Percentiles rank a stretch among this genome's conserved stretches.
These are phyloP conservation scores for Botryotinia globosa DNA, from an alignment of 2,329 filamentous ascomycete species.

Conservation along the genomic window DNA sequence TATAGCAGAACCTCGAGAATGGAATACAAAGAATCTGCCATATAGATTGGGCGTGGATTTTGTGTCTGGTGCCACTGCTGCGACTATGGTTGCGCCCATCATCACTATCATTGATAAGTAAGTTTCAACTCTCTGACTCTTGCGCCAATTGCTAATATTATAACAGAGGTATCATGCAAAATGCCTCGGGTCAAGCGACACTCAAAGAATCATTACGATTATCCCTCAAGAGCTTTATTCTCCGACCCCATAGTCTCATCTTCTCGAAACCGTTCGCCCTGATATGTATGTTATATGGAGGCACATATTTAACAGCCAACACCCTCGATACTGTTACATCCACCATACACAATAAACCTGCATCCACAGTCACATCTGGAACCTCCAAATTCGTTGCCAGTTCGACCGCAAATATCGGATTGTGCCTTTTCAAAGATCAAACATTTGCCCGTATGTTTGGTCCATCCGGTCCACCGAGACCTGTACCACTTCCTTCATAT, in stretches of 20 bases:
- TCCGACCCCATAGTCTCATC: conserved; percentile 60
- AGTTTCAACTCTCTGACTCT: conserved; percentile 26
- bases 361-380: conserved; percentile 67
- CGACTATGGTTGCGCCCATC: conserved; percentile 73
- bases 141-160: conserved; percentile 25
- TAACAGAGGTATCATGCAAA: conserved; percentile 72
- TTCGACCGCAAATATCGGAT: conserved; percentile 74
- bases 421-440: conserved; percentile 88
- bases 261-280: conserved; percentile 65
- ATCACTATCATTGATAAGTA: conserved; percentile 88
- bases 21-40: conserved; percentile 75
- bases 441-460: conserved; percentile 83
- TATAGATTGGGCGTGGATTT: conserved; percentile 66
- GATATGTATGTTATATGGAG: conserved; percentile 74
- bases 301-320: conserved; percentile 89
- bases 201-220: conserved; percentile 57
- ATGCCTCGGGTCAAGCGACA: conserved; percentile 66
- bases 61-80: conserved; percentile 67
- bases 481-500: conserved; percentile 69
- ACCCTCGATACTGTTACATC: conserved; percentile 75
- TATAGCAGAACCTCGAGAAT: conserved; percentile 40
- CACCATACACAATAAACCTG: conserved; percentile 56
- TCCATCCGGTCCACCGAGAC: conserved; percentile 50
- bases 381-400: conserved; percentile 78
- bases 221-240: conserved; percentile 55